Base-by-base conservation (phyloP, 2,329 filamentous ascomycete genomes). In the Colletotrichum caudatum region DNA sequence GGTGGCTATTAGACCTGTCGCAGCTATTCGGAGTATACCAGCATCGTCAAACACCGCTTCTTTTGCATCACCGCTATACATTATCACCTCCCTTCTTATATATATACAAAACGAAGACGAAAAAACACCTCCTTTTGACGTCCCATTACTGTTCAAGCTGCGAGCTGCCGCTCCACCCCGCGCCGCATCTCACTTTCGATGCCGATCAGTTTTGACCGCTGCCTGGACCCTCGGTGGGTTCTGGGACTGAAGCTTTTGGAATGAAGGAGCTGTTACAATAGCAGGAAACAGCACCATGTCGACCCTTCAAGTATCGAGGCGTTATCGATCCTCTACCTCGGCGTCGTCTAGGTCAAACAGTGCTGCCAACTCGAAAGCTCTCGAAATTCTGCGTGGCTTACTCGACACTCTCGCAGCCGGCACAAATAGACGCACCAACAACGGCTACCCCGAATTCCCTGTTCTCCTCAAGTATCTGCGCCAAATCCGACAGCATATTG, bases 321-420 rank as follows among this genome's bases (percentile, higher is more conserved):
- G 90, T 72, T 90, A 90, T 77, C 88, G 90, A 75, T 90, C 90
- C 72, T 91, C 89, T 70, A 92, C 90, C 53, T 88, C 89, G 71
- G 84, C 88, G 72, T 91, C 90, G 54, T 84, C 82, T 58, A 83
- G 87, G 71, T 91, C 90, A 51, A 84, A 82, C 59, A 83, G 87
- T 61, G 83, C 85, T 73, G 80, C 86, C 64, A 87, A 83, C 65
- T 88, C 89, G 74, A 90, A 91, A 81, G 87, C 89, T 48, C 86
- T 87, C 74, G 88, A 90, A 76, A 85, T 90, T 62, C 82, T 91
- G 48, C 86, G 87, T 74, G 79, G 80, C 54, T 83, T 91, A 57
- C 84, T 92, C 74, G 85, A 89, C 61, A 76, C 80, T 74, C 78
- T 88, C 56, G 77, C 81, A 64, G 76, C 80, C 18, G 80, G 80